Conservation (phyloP, 2,329 filamentous ascomycete genomes). For the Monosporascus sp. region DNA sequence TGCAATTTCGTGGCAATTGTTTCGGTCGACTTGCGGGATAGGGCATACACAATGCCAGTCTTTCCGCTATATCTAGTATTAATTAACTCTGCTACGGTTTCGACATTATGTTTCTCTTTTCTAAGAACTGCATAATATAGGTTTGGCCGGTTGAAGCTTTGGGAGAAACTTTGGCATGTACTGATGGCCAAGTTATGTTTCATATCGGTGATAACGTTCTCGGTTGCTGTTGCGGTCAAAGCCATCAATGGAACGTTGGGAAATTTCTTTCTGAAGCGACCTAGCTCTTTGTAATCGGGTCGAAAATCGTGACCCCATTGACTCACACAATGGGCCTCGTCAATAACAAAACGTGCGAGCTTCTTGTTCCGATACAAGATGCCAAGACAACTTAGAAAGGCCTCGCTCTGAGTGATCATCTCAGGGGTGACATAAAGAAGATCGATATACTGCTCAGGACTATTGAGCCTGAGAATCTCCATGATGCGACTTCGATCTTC, state of each 20-base stretch:
- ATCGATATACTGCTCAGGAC: conserved; percentile 73
- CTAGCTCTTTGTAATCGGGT: conserved; percentile 87
- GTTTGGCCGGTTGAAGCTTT: conserved; percentile 97
- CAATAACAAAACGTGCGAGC: conserved; percentile 88
- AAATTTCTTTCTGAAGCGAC: conserved; percentile 67
- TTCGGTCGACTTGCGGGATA: conserved; percentile 81
- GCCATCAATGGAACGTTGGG: conserved; percentile 86
- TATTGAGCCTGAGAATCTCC: conserved; percentile 52
- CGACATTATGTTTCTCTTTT: conserved; percentile 58
- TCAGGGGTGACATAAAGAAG: conserved; percentile 94
- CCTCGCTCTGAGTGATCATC: conserved; percentile 80
- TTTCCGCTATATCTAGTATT: conserved; percentile 62
- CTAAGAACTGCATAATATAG: conserved; percentile 77
- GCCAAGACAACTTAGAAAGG: conserved; percentile 62
- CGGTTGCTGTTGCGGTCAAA: conserved; percentile 88
- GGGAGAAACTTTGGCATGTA: conserved; percentile 72
- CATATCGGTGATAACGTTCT: conserved; percentile 87
- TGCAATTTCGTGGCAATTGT: conserved; percentile 66
- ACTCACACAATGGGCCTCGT: conserved; percentile 98
- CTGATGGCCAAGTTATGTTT: conserved; percentile 85
- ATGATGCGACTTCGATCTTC: conserved; percentile 64
- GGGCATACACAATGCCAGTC: conserved; percentile 89
- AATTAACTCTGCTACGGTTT: conserved; percentile 61
- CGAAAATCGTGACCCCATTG: conserved; percentile 99
- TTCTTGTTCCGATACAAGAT: conserved; percentile 64